Evolutionary conservation across 2,329 filamentous ascomycete species (phyloP).

Genomic region (Sordariomycetes sp.): DNA sequence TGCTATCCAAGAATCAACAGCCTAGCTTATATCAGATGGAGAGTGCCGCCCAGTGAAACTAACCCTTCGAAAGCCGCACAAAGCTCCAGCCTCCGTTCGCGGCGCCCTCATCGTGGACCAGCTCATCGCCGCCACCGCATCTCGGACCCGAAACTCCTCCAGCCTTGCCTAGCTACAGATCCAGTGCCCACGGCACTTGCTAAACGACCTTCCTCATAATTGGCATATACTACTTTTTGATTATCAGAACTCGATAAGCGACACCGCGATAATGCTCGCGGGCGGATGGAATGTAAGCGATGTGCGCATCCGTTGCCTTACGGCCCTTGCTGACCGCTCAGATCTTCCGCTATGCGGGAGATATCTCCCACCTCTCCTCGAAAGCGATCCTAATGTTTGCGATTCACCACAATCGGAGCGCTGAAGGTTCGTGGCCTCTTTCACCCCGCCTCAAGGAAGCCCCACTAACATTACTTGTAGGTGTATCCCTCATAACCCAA

Average conservation of each 20-base stretch:
- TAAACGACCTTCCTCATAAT: not conserved
- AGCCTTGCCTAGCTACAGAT: not conserved
- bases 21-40: no score
- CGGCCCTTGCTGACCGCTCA: slow-evolving; percentile 12
- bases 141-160: not conserved
- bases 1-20: not conserved
- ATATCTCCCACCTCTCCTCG: slow-evolving; percentile 71
- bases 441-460: not conserved
- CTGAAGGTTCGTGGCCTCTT: slow-evolving; percentile 43
- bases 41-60: no score
- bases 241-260: not conserved
- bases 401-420: slow-evolving; percentile 77
- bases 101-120: no score
- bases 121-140: no score
- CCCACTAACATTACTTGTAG: slow-evolving; percentile 21
- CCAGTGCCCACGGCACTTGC: no score
- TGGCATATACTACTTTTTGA: not conserved
- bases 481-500: slow-evolving; percentile 86
- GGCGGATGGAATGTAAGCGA: not conserved
- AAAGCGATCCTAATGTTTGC: slow-evolving; percentile 86
- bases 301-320: no score
- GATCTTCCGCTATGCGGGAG: slow-evolving; percentile 66
- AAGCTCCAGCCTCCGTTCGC: no score
- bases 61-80: no score
- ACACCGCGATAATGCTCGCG: not conserved